Percentiles rank a stretch among this genome's conserved stretches.
Evolutionary conservation across 2,329 filamentous ascomycete genomes (phyloP).

Genomic region (Cryphonectria japonica): DNA sequence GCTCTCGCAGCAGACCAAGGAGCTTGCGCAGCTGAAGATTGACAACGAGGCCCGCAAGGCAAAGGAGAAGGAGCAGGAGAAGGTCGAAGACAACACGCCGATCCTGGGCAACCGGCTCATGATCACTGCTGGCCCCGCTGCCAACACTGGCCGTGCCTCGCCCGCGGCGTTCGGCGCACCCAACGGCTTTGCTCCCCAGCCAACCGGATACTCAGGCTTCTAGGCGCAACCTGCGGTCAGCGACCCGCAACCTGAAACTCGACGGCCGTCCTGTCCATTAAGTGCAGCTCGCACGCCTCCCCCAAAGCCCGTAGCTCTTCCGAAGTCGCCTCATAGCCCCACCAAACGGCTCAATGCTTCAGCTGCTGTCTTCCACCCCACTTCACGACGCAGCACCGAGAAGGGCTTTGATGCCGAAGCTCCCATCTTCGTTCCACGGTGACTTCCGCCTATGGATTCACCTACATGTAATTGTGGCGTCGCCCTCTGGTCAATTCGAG

Average conservation of each 20-base stretch:
- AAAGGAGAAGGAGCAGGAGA: conserved; percentile 56
- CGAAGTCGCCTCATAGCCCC: neutral
- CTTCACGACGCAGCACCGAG: conserved; percentile 1
- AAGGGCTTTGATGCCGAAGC: conserved; percentile 16
- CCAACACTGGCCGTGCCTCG: conserved; percentile 54
- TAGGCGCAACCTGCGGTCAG: conserved; percentile 44
- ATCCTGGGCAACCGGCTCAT: conserved; percentile 89
- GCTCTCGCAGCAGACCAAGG: conserved; percentile 85
- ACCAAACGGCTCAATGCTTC: conserved; percentile 17
- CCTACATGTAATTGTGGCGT: conserved; percentile 8
- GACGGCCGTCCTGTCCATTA: neutral
- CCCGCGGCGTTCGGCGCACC: conserved; percentile 60
- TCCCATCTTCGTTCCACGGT: conserved; percentile 18
- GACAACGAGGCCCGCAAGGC: conserved; percentile 76
- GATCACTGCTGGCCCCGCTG: conserved; percentile 86
- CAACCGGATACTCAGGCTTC: conserved; percentile 72
- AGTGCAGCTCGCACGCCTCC: conserved; percentile 9
- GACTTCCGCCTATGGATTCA: conserved; percentile 11
- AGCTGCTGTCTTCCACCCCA: conserved; percentile 17
- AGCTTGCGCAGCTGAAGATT: conserved; percentile 83
- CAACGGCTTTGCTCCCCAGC: conserved; percentile 53
- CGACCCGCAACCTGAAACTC: conserved; percentile 15
- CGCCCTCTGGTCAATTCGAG: neutral
- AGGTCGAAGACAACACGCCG: conserved; percentile 90
- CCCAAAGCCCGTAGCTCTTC: conserved; percentile 4